Conservation (phyloP, 2,329 filamentous ascomycete species). For the Xylariaceae sp. region DNA sequence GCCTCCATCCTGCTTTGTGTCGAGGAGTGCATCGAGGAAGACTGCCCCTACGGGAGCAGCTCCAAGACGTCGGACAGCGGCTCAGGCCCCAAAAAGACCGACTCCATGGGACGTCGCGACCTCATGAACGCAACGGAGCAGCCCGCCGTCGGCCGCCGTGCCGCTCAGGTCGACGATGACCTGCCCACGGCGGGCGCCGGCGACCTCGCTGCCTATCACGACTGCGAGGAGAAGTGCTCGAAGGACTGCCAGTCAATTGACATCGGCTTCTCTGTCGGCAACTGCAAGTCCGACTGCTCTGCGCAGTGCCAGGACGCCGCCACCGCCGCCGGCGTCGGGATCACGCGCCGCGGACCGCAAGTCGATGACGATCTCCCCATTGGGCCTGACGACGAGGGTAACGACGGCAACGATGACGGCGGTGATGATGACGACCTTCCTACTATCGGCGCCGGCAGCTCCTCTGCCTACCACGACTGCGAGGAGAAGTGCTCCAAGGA, state of each 20-base stretch:
- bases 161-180: neutral
- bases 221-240: neutral
- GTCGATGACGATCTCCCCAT: neutral
- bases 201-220: neutral
- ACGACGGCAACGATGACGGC: neutral
- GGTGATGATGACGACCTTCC: neutral
- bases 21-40: slow-evolving; percentile 1
- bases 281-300: slow-evolving; percentile 2
- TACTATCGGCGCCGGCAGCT: neutral
- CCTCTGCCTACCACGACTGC: neutral
- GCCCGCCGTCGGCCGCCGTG: neutral
- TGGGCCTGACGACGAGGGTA: neutral
- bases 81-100: neutral
- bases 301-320: too few relatives aligned
- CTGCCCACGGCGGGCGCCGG: neutral
- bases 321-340: neutral
- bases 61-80: neutral
- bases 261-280: slow-evolving; percentile 1
- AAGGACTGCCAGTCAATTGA: slow-evolving; percentile 1
- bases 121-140: too few relatives aligned
- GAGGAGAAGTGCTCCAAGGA: neutral
- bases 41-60: too few relatives aligned
- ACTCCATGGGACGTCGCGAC: too few relatives aligned
- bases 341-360: neutral
- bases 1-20: slow-evolving; percentile 8